Evolutionary conservation across 2,329 filamentous ascomycete genomes (phyloP).

Genomic region (Penicillium sp.): DNA sequence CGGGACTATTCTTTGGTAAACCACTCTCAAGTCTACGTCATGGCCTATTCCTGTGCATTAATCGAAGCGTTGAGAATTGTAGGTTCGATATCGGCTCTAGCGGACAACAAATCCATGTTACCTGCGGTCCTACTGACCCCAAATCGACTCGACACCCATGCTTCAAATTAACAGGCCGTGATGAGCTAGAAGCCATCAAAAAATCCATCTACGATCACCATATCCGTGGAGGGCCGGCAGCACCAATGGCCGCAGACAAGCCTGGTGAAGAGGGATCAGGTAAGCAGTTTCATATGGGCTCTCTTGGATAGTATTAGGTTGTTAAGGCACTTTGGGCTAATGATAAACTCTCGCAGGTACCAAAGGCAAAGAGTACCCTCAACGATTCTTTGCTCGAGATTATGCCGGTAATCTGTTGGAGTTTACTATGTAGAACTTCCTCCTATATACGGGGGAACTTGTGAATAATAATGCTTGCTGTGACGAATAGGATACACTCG

Average conservation of each 20-base stretch:
- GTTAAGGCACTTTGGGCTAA: conserved; percentile 13
- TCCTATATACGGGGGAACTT: neutral
- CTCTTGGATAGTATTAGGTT: neutral
- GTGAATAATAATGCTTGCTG: neutral
- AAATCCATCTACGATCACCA: conserved; percentile 60
- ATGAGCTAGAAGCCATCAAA: conserved; percentile 57
- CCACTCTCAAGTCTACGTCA: neutral
- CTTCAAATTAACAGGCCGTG: conserved; percentile 58
- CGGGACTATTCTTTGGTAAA: conserved; percentile 61
- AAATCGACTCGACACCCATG: conserved; percentile 62
- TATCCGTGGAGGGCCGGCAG: conserved; percentile 54
- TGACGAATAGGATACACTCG: neutral
- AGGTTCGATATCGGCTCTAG: conserved; percentile 62
- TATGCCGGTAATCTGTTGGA: conserved; percentile 62
- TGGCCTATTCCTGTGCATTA: neutral
- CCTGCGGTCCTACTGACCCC: conserved; percentile 51
- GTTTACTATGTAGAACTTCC: conserved; percentile 49
- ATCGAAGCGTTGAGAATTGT: neutral
- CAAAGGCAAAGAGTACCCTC: conserved; percentile 65
- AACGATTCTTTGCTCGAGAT: conserved; percentile 67
- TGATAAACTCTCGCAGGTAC: conserved; percentile 45
- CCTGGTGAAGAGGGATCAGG: conserved; percentile 58
- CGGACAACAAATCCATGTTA: conserved; percentile 64
- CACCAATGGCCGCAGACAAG: conserved; percentile 61
- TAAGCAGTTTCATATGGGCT: conserved; percentile 19